A percentile compares a stretch with the other conserved stretches of the same genome.
These are phyloP conservation scores for Floccularia luteovirens DNA, from an alignment of 768 basidiomycete genomes.

Conservation along the genomic window DNA sequence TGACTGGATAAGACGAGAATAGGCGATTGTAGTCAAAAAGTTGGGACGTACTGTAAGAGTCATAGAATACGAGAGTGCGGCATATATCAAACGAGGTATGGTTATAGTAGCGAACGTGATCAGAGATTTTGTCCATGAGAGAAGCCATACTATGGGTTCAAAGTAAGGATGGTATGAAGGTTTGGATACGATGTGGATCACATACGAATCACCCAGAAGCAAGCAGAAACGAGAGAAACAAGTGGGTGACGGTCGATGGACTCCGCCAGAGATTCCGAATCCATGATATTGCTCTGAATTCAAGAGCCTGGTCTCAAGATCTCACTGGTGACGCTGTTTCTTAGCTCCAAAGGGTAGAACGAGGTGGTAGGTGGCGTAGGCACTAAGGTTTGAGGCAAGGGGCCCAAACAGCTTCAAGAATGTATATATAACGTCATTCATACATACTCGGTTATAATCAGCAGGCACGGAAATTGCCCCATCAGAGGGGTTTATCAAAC, in stretches of 20 bases:
- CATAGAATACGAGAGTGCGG: conserved; percentile 79
- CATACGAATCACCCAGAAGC: conserved; percentile 80
- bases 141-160: conserved; percentile 59
- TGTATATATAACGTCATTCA: too few species aligned
- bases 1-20: conserved; percentile 5
- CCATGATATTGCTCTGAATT: too few species aligned
- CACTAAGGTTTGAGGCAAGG: too few species aligned
- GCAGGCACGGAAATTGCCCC: too few species aligned
- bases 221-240: conserved; percentile 70
- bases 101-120: conserved; percentile 80
- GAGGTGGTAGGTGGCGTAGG: too few species aligned
- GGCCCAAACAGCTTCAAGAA: too few species aligned
- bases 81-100: conserved; percentile 71
- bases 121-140: conserved; percentile 70
- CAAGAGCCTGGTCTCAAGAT: too few species aligned
- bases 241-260: conserved; percentile 54
- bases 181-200: conserved; percentile 15
- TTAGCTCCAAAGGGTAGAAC: too few species aligned
- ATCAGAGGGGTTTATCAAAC: too few species aligned
- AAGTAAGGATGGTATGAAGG: too few species aligned
- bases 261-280: conserved; percentile 24
- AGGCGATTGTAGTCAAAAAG: not conserved
- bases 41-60: conserved; percentile 74
- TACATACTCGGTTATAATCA: too few species aligned
- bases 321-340: too few species aligned